Conservation (phyloP, 2,329 filamentous ascomycete genomes). For the Monosporascus sp. region DNA sequence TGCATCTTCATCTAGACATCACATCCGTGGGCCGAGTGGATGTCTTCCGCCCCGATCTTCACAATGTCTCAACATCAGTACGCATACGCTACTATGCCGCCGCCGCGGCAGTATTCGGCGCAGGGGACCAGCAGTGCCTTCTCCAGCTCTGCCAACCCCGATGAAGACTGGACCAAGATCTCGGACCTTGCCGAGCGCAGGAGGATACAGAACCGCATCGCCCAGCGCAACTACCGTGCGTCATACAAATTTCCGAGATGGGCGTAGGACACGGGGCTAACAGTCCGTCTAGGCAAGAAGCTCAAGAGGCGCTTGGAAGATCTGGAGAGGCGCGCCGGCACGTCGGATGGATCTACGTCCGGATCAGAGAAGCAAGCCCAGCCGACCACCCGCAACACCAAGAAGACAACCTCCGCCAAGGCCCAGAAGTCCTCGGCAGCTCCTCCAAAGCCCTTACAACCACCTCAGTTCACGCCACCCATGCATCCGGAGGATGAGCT, state of each 20-base stretch:
- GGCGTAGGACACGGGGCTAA: constrained; percentile 1
- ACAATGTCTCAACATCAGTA: constrained; percentile 39
- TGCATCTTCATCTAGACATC: constrained; percentile 4
- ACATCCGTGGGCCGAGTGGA: neutral
- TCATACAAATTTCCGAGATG: constrained; percentile 9
- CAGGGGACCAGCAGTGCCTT: constrained; percentile 90
- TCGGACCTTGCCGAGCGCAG: constrained; percentile 91
- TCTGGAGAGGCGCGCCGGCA: constrained; percentile 70
- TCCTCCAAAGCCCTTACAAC: constrained; percentile 35
- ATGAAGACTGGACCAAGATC: constrained; percentile 99
- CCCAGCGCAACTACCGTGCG: constrained; percentile 91
- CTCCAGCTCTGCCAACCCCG: constrained; percentile 87
- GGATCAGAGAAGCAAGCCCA: constrained; percentile 34
- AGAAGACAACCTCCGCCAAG: constrained; percentile 46
- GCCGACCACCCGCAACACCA: constrained; percentile 27
- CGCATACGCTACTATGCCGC: constrained; percentile 31
- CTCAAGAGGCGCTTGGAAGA: constrained; percentile 85
- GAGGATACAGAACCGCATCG: constrained; percentile 95
- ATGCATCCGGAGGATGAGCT: constrained; percentile 59
- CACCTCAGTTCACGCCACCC: constrained; percentile 57
- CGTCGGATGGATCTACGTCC: constrained; percentile 36
- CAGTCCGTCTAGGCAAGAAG: constrained; percentile 66
- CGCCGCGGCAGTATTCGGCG: constrained; percentile 62
- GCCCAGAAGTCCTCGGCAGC: constrained; percentile 26
- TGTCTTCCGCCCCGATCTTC: constrained; percentile 30